Percentiles rank a stretch among this genome's conserved stretches.
Evolutionary conservation across 2,329 filamentous ascomycete genomes (phyloP).

Genomic region (Mariannaea elegans): DNA sequence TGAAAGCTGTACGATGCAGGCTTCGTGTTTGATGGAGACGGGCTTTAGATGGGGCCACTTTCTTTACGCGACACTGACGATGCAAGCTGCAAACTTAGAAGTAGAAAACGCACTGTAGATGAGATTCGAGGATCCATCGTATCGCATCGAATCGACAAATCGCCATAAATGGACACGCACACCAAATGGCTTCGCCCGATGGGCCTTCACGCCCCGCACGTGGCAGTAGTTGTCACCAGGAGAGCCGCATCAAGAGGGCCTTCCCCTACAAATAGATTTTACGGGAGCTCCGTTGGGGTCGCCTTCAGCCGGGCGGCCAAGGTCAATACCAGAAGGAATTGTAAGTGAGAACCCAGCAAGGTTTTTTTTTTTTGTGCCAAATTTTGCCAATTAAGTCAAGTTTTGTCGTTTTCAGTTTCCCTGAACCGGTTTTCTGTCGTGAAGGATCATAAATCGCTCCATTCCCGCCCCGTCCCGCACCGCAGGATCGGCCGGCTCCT

Average conservation of each 20-base stretch:
- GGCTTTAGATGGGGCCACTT: neutral
- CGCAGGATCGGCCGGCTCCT: too few species aligned
- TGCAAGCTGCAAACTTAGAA: too few species aligned
- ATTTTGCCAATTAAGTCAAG: too few species aligned
- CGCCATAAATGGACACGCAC: neutral
- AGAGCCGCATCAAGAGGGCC: neutral
- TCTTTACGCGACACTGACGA: neutral
- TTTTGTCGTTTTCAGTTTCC: too few species aligned
- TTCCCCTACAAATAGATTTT: too few species aligned
- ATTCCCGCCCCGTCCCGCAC: neutral
- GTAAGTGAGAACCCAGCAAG: neutral
- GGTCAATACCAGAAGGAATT: neutral
- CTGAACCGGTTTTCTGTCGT: too few species aligned
- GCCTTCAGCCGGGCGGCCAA: conserved; percentile 24
- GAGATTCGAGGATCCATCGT: neutral
- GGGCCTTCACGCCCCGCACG: conserved; percentile 19
- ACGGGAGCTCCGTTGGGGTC: neutral
- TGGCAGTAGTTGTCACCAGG: conserved; percentile 22
- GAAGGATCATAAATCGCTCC: neutral
- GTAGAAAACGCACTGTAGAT: neutral
- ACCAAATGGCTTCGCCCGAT: neutral
- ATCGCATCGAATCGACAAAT: neutral
- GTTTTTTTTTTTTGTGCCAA: too few species aligned
- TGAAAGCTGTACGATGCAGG: neutral
- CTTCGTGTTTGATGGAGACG: neutral